phyloP scores from a whole-genome alignment of 345 rosid genomes.

The Microthlaspi erraticum region DNA sequence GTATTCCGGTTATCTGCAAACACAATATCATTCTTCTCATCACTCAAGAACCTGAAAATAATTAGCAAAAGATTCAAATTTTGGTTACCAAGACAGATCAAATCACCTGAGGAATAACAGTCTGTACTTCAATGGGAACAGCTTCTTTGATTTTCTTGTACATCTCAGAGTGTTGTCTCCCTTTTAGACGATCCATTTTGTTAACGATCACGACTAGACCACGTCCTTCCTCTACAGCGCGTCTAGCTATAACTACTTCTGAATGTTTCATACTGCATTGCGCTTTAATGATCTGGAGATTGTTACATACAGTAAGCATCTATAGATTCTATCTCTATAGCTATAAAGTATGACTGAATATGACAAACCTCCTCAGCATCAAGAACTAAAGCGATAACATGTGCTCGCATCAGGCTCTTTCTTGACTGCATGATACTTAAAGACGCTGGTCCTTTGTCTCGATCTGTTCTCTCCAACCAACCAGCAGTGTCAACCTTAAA shows the following conservation, averaged over 20 bases:
- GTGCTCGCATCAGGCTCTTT: constrained; percentile 94
- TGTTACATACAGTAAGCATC: constrained; percentile 20
- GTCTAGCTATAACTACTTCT: constrained; percentile 94
- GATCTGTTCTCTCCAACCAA: constrained; percentile 87
- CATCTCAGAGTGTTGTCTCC: constrained; percentile 56
- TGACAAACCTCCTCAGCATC: constrained; percentile 89
- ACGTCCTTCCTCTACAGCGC: constrained; percentile 96
- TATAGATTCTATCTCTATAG: not conserved
- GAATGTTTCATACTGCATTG: constrained; percentile 88
- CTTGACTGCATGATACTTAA: constrained; percentile 93
- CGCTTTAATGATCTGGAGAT: constrained; percentile 69
- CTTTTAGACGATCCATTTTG: constrained; percentile 90
- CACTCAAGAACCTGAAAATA: not conserved
- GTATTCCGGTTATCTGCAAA: constrained; percentile 81
- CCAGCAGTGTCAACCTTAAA: constrained; percentile 96
- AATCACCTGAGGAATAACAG: constrained; percentile 85
- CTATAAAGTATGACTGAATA: not conserved
- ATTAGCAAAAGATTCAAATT: not conserved
- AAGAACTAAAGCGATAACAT: constrained; percentile 87
- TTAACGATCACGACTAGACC: constrained; percentile 86
- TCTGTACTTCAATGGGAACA: constrained; percentile 93
- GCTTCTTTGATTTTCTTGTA: constrained; percentile 81
- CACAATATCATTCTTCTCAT: constrained; percentile 21
- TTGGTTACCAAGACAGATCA: not conserved
- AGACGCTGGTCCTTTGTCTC: constrained; percentile 91